These are phyloP conservation scores for Raddia guianensis DNA, from an alignment of 176 grass and related monocot genomes.

Conservation along the genomic window DNA sequence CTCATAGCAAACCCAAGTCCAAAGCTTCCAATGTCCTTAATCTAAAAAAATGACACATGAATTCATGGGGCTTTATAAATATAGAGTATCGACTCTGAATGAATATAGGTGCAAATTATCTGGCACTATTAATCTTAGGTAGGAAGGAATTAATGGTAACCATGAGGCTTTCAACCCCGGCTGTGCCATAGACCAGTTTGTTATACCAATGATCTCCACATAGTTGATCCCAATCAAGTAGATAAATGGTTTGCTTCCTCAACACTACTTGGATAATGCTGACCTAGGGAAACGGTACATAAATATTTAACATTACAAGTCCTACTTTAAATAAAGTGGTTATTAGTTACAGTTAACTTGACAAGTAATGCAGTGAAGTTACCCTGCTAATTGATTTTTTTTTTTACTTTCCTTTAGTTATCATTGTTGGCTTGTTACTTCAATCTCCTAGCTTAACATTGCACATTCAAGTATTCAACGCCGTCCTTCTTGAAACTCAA, in stretches of 20 bases:
- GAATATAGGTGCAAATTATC: neutral
- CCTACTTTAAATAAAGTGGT: neutral
- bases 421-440: neutral
- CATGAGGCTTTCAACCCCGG: neutral
- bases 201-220: neutral
- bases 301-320: neutral
- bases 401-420: neutral
- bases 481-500: neutral
- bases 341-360: conserved; percentile 24
- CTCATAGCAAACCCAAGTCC: neutral
- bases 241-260: neutral
- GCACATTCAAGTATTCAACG: neutral
- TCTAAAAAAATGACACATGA: neutral
- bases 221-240: conserved; percentile 9
- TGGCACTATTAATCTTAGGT: neutral
- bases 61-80: neutral
- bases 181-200: neutral
- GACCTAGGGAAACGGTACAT: neutral
- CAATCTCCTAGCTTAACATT: neutral
- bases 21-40: neutral
- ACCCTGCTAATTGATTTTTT: neutral
- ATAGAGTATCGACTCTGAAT: neutral
- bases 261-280: neutral
- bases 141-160: neutral
- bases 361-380: neutral